Evolutionary conservation across 73 alveolate genomes (phyloP).

Genomic region (Symbiodinium natans): DNA sequence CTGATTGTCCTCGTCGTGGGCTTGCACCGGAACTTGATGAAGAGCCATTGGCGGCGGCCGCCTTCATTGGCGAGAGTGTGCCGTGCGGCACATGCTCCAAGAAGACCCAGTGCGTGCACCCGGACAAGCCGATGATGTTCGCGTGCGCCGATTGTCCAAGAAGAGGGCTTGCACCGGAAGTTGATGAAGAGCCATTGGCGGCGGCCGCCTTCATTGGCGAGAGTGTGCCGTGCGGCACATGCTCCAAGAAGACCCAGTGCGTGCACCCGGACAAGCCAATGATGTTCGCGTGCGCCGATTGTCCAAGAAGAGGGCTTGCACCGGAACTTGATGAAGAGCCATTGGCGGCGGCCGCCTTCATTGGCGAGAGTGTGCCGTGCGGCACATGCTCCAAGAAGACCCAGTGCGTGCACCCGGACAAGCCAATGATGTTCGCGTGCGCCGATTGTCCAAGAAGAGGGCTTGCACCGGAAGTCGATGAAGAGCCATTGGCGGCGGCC

Average conservation of each 20-base stretch:
- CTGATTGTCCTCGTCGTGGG: constrained; percentile 14
- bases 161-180: constrained; percentile 33
- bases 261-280: constrained; percentile 73
- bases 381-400: constrained; percentile 57
- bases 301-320: constrained; percentile 62
- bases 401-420: constrained; percentile 71
- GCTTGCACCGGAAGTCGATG: not conserved
- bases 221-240: not conserved
- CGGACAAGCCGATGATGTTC: constrained; percentile 89
- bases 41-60: constrained; percentile 45
- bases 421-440: constrained; percentile 65
- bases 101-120: constrained; percentile 69
- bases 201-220: constrained; percentile 51
- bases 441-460: not conserved
- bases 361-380: constrained; percentile 13
- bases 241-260: constrained; percentile 25
- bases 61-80: constrained; percentile 20
- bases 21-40: constrained; percentile 7
- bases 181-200: constrained; percentile 49
- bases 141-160: constrained; percentile 91
- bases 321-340: constrained; percentile 61
- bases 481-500: not conserved
- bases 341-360: constrained; percentile 36
- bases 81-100: not conserved
- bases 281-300: constrained; percentile 50